phyloP scores from a whole-genome alignment of 2,329 filamentous ascomycete species.

The Chrysoporthe austroafricana region DNA sequence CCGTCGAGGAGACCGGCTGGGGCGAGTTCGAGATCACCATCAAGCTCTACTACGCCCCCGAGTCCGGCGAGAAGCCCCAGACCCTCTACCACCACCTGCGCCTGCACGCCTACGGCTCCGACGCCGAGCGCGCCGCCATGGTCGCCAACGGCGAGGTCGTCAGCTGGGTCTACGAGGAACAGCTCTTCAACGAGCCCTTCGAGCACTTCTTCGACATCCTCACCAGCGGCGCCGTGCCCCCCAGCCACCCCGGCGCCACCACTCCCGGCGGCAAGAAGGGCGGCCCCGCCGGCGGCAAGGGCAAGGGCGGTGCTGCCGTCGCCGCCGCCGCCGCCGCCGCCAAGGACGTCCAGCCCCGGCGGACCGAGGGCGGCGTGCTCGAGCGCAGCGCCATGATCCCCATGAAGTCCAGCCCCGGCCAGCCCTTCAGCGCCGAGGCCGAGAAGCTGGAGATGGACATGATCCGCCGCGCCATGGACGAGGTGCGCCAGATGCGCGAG shows the following conservation, averaged over 20 bases:
- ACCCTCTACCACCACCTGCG: constrained; percentile 93
- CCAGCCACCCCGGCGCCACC: constrained; percentile 31
- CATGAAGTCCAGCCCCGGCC: constrained; percentile 64
- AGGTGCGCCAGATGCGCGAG: constrained; percentile 64
- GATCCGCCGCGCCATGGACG: constrained; percentile 65
- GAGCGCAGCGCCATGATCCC: constrained; percentile 78
- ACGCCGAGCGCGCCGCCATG: constrained; percentile 70
- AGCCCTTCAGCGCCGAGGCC: constrained; percentile 74
- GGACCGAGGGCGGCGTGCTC: constrained; percentile 56
- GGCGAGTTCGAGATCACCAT: constrained; percentile 97
- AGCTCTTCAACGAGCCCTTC: constrained; percentile 96
- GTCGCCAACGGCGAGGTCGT: constrained; percentile 65
- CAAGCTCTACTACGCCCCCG: constrained; percentile 88
- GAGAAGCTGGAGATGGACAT: constrained; percentile 66
- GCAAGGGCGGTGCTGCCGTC: constrained; percentile 52
- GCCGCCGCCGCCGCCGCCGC: constrained; percentile 34
- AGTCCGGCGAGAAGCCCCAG: constrained; percentile 90
- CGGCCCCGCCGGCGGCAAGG: constrained; percentile 52
- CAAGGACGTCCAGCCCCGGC: constrained; percentile 40
- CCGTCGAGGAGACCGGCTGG: constrained; percentile 93
- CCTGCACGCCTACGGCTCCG: constrained; percentile 86
- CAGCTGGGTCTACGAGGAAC: constrained; percentile 86
- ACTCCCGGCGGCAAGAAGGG: constrained; percentile 51
- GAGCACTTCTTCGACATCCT: constrained; percentile 88
- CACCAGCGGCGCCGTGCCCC: constrained; percentile 69